Evolutionary conservation across 306 rosid genomes (phyloP), one percentile per base, ranked within the genome.

Genomic region (Corylus heterophylla): DNA sequence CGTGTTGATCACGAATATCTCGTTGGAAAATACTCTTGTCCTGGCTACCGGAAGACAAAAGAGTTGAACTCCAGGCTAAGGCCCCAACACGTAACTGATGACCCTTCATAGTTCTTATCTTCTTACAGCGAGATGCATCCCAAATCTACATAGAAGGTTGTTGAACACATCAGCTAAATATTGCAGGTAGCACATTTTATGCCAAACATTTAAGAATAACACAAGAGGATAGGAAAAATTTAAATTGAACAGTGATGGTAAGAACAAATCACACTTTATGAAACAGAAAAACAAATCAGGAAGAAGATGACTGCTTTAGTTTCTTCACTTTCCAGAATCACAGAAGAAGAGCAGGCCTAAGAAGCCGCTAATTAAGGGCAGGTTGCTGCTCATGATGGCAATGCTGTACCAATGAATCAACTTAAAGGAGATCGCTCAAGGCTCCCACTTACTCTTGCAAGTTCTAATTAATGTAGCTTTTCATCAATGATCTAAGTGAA

Each of bases 41-140:
- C 22, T 93, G 86, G 78, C 98, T 83, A 62, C 98, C 98, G 61
- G 98, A 91, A 76, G 98, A 91, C 88, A 93, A 71, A 84, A 86
- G 76, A 56, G 97, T 87, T 18, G 95, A 91, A 82, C 92, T 89
- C 98, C 99, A 95, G 29, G 99, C 96, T 79, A 95, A 84, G 81
- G 97, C 94, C 25, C 96, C 97, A 73, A 91, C 88, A 12, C 94
- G 92, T 76, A 89, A 81, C 14, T 93, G 89, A 74, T 93, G 97
- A 45, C 96, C 97, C 69, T 88, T 96, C 97, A 93, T 91, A 8
- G 87, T 87, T 89, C 97, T 85, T 72, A 93, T 81, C 91, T 82
- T 90, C 93, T 86, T 89, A 85, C 98, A 95, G 62, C 89, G 87
- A 35, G 98, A 87, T 71, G 96, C 97, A 88, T 95, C 99, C 99